Conservation (phyloP, 129 eudicot species). For the Centaurea solstitialis region DNA sequence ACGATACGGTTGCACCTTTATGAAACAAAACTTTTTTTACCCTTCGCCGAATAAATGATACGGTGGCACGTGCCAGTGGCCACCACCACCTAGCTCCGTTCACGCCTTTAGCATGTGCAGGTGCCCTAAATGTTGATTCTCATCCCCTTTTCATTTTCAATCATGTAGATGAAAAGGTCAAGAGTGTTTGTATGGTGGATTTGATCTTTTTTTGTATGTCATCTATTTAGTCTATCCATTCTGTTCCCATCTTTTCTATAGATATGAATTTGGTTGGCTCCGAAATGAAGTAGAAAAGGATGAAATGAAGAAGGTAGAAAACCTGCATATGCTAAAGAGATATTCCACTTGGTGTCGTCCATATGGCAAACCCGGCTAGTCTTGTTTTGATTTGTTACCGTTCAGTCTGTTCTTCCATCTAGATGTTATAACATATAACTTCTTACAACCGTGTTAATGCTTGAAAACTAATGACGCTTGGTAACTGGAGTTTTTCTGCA, state of each 20-base stretch:
- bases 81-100: no score
- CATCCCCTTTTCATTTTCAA: neutral
- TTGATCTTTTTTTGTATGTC: neutral
- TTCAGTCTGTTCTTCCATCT: neutral
- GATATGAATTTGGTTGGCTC: neutral
- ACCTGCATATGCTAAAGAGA: neutral
- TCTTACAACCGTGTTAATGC: neutral
- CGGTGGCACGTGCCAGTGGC: no score
- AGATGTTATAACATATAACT: neutral
- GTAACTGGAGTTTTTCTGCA: neutral
- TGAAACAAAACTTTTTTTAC: no score
- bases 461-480: neutral
- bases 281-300: neutral
- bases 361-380: neutral
- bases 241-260: neutral
- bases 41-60: no score
- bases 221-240: neutral
- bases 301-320: neutral
- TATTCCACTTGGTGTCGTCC: neutral
- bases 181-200: neutral
- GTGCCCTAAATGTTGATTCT: neutral
- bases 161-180: neutral
- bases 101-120: neutral
- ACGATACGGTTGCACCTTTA: no score
- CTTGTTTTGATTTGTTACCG: neutral